A percentile compares a stretch with the other conserved stretches of the same genome.
phyloP scores from a whole-genome alignment of 768 basidiomycete species.

The Sarcomyxa edulis region DNA sequence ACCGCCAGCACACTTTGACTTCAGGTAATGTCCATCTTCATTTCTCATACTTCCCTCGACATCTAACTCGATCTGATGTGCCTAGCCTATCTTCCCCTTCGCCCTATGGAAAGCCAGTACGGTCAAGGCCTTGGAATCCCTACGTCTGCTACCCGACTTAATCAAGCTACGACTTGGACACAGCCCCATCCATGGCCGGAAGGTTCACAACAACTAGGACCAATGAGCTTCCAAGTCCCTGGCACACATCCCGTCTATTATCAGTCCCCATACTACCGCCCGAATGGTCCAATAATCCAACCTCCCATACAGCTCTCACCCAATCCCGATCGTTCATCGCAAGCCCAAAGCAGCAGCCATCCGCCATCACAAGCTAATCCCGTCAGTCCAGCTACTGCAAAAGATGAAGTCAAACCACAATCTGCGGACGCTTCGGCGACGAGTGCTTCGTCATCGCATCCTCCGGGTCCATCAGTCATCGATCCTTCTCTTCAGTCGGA shows the following conservation, averaged over 20 bases:
- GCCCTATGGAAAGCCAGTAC: slow-evolving; percentile 38
- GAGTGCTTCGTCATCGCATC: not conserved
- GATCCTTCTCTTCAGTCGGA: slow-evolving; percentile 20
- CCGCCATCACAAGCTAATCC: slow-evolving; percentile 3
- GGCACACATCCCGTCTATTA: slow-evolving; percentile 24
- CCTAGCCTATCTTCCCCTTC: slow-evolving; percentile 38
- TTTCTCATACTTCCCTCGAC: no score
- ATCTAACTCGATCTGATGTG: no score
- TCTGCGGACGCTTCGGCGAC: no score
- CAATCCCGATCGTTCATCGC: not conserved
- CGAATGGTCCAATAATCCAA: slow-evolving; percentile 13
- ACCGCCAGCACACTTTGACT: slow-evolving; percentile 55
- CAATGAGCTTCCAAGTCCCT: slow-evolving; percentile 28
- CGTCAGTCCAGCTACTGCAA: no score
- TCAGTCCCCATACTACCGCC: slow-evolving; percentile 47
- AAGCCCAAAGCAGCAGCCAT: slow-evolving; percentile 1
- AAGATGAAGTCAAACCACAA: no score
- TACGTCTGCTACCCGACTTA: slow-evolving; percentile 46
- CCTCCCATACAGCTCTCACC: slow-evolving; percentile 14
- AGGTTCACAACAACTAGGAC: slow-evolving; percentile 25
- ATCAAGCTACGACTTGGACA: slow-evolving; percentile 34
- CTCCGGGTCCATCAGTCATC: slow-evolving; percentile 12
- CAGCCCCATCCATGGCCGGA: slow-evolving; percentile 34
- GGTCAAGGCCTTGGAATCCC: slow-evolving; percentile 38
- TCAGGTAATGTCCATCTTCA: slow-evolving; percentile 9